Evolutionary conservation across 768 basidiomycete species (phyloP).

Genomic region (Melanogaster broomeanus): DNA sequence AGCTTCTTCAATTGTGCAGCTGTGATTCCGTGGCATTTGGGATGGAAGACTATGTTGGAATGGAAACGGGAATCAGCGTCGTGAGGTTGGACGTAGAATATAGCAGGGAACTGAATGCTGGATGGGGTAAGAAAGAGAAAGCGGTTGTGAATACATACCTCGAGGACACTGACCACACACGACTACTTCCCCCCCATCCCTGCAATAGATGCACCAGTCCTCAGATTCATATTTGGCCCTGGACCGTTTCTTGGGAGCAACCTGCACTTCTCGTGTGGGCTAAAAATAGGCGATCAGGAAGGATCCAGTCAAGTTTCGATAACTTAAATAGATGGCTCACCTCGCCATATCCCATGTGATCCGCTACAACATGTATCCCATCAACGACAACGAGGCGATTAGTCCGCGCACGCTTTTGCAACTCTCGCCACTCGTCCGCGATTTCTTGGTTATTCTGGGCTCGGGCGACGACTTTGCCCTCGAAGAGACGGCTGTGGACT

Average conservation of each 20-base stretch:
- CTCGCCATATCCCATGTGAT: conserved; percentile 24
- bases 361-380: conserved; percentile 36
- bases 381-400: conserved; percentile 42
- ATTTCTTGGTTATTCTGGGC: conserved; percentile 42
- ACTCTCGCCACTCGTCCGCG: conserved; percentile 45
- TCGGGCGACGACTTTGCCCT: conserved; percentile 45
- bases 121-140: not conserved
- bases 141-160: conserved; percentile 37
- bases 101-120: not conserved
- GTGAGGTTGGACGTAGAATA: conserved; percentile 3
- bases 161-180: conserved; percentile 54
- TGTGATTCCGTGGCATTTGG: conserved; percentile 45
- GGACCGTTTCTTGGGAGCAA: conserved; percentile 31
- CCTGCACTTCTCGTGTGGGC: conserved; percentile 12
- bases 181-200: conserved; percentile 57
- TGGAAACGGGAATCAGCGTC: not conserved
- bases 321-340: conserved; percentile 33
- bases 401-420: conserved; percentile 45
- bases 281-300: conserved; percentile 13
- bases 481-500: conserved; percentile 59
- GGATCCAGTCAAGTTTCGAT: conserved; percentile 8
- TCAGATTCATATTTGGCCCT: conserved; percentile 47
- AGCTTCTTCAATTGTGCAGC: conserved; percentile 28
- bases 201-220: conserved; percentile 60
- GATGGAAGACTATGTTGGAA: conserved; percentile 49